These are phyloP conservation scores for Polyplosphaeria fusca DNA, from an alignment of 495 filamentous ascomycete genomes.

Conservation along the genomic window DNA sequence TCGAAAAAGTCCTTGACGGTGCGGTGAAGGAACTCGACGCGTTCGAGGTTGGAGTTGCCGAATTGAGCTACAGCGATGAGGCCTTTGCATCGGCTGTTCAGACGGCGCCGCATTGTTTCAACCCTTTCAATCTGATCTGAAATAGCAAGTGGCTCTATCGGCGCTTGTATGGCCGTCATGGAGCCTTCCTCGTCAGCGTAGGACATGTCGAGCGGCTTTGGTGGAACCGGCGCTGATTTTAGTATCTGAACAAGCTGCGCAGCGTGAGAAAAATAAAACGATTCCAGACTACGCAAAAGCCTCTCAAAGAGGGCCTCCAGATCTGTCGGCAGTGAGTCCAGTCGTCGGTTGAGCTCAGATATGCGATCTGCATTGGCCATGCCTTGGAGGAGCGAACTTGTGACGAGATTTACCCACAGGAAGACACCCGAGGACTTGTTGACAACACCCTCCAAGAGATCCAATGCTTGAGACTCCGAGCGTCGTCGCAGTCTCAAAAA, in stretches of 20 bases:
- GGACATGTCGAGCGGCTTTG: not conserved
- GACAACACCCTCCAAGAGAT: not conserved
- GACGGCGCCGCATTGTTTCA: not conserved
- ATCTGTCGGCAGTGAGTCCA: slow-evolving; percentile 1
- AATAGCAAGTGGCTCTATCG: not conserved
- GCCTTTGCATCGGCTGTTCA: not conserved
- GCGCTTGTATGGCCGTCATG: not conserved
- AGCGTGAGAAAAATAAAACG: not conserved
- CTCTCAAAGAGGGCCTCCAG: slow-evolving; percentile 3
- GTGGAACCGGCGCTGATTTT: not conserved
- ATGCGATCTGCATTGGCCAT: not conserved
- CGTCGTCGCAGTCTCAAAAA: not conserved
- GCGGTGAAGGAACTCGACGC: not conserved
- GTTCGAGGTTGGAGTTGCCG: not conserved
- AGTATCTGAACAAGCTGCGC: not conserved
- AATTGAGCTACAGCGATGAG: not conserved
- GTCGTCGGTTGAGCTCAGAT: slow-evolving; percentile 12
- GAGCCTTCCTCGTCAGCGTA: not conserved
- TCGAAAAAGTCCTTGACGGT: not conserved
- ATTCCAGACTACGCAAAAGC: not conserved
- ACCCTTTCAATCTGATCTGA: not conserved
- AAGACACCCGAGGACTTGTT: slow-evolving; percentile 11
- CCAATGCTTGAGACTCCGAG: not conserved
- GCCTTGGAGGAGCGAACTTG: slow-evolving; percentile 1
- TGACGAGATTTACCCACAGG: slow-evolving; percentile 11